Evolutionary conservation across 495 filamentous ascomycete genomes (phyloP).

Genomic region (Cercophora newfieldiana): DNA sequence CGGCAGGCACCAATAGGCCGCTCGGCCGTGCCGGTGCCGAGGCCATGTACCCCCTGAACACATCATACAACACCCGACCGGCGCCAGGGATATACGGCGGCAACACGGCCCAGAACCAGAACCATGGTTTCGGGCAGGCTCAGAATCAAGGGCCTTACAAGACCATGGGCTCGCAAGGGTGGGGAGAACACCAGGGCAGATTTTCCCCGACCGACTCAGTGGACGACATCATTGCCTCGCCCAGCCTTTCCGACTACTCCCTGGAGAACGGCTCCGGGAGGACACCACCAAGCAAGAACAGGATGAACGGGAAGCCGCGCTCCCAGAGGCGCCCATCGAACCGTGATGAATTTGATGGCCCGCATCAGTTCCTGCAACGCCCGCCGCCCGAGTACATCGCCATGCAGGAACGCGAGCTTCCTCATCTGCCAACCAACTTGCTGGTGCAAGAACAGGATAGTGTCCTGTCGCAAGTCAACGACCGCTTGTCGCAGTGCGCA

Average conservation of each 20-base stretch:
- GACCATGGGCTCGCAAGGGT: constrained; percentile 36
- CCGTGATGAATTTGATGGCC: constrained; percentile 86
- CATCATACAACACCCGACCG: constrained; percentile 38
- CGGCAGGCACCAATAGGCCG: constrained; percentile 21
- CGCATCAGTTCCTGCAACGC: constrained; percentile 72
- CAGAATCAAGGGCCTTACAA: constrained; percentile 38
- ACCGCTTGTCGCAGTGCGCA: constrained; percentile 78
- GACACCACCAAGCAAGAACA: constrained; percentile 41
- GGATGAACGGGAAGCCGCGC: constrained; percentile 51
- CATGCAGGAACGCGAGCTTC: constrained; percentile 74
- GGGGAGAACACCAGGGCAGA: constrained; percentile 37
- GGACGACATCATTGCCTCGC: constrained; percentile 48
- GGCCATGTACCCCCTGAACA: constrained; percentile 33
- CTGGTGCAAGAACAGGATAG: constrained; percentile 80
- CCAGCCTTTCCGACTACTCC: constrained; percentile 47
- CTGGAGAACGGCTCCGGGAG: constrained; percentile 36
- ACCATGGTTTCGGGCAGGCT: constrained; percentile 24
- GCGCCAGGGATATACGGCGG: constrained; percentile 36
- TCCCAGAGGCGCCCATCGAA: constrained; percentile 74
- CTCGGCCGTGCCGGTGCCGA: constrained; percentile 34
- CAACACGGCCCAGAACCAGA: constrained; percentile 11
- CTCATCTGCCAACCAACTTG: constrained; percentile 78
- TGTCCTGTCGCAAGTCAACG: constrained; percentile 76
- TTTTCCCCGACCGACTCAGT: constrained; percentile 51
- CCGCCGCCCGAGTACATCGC: constrained; percentile 65